These are phyloP conservation scores for Eudorina sp. DNA, from an alignment of 139 green algal genomes.

Conservation along the genomic window DNA sequence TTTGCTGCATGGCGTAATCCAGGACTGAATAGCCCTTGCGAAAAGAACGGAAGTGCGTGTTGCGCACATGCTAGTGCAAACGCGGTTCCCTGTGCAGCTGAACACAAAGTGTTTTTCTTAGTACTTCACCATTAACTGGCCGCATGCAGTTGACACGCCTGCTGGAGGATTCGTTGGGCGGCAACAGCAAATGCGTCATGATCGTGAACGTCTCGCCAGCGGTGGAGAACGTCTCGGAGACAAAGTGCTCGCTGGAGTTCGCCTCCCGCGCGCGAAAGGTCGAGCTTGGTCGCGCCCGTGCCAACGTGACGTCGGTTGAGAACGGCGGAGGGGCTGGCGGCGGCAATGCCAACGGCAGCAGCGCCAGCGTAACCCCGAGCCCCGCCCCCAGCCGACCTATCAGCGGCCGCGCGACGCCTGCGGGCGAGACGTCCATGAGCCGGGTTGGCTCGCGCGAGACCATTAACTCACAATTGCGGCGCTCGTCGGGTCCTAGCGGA, in stretches of 20 bases:
- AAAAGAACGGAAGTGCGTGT: too few relatives aligned
- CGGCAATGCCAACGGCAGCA: neutral
- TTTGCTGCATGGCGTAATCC: too few relatives aligned
- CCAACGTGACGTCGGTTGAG: constrained; percentile 2
- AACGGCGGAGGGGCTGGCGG: too few relatives aligned
- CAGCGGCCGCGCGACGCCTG: constrained; percentile 1
- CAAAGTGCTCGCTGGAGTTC: constrained; percentile 79
- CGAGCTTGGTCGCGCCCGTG: constrained; percentile 50
- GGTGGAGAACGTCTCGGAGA: constrained; percentile 69
- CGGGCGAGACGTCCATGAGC: constrained; percentile 18
- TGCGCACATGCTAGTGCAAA: too few relatives aligned
- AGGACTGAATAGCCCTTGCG: too few relatives aligned
- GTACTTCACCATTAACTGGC: too few relatives aligned
- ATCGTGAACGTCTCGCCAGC: constrained; percentile 65
- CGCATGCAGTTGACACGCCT: constrained; percentile 77
- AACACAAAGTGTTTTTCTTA: too few relatives aligned
- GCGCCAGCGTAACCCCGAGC: neutral
- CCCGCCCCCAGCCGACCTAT: constrained; percentile 1
- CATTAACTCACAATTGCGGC: neutral
- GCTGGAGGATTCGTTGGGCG: constrained; percentile 76
- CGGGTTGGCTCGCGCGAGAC: neutral
- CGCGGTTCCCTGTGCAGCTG: too few relatives aligned
- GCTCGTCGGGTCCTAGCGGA: neutral
- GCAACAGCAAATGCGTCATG: constrained; percentile 62
- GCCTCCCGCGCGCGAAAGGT: constrained; percentile 74